These are phyloP conservation scores for Colletotrichum tamarilloi DNA, from an alignment of 2,329 filamentous ascomycete genomes.

Conservation along the genomic window DNA sequence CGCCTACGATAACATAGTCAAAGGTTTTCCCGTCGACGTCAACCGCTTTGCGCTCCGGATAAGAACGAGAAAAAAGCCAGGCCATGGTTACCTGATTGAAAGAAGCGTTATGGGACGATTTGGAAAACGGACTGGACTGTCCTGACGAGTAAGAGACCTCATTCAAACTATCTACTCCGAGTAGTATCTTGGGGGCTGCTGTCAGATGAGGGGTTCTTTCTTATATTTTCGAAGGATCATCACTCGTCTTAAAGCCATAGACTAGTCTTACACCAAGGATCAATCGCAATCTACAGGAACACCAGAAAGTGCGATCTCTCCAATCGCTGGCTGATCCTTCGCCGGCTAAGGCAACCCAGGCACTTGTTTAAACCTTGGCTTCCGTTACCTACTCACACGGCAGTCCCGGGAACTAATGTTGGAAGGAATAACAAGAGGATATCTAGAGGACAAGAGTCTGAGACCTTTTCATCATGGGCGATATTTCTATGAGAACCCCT, in stretches of 20 bases:
- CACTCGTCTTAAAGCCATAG: not conserved
- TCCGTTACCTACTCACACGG: not conserved
- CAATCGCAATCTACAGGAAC: not conserved
- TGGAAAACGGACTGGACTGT: not conserved
- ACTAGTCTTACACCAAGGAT: not conserved
- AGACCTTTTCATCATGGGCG: too few relatives aligned
- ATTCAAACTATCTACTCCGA: not conserved
- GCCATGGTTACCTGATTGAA: constrained; percentile 13
- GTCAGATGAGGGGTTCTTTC: not conserved
- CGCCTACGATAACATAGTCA: constrained; percentile 59
- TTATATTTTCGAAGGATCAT: not conserved
- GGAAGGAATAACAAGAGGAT: not conserved
- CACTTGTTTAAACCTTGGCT: not conserved
- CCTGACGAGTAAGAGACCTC: not conserved
- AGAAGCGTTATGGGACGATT: not conserved
- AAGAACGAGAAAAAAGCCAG: constrained; percentile 42
- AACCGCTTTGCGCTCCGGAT: constrained; percentile 38
- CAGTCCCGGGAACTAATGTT: not conserved
- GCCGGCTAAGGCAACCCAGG: too few relatives aligned
- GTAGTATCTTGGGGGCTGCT: not conserved
- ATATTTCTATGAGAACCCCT: too few relatives aligned
- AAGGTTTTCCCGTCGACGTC: constrained; percentile 45
- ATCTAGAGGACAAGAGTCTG: not conserved
- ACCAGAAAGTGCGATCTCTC: not conserved
- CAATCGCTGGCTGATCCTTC: not conserved